phyloP scores from a whole-genome alignment of 768 basidiomycete genomes.

The Naganishia onofrii region DNA sequence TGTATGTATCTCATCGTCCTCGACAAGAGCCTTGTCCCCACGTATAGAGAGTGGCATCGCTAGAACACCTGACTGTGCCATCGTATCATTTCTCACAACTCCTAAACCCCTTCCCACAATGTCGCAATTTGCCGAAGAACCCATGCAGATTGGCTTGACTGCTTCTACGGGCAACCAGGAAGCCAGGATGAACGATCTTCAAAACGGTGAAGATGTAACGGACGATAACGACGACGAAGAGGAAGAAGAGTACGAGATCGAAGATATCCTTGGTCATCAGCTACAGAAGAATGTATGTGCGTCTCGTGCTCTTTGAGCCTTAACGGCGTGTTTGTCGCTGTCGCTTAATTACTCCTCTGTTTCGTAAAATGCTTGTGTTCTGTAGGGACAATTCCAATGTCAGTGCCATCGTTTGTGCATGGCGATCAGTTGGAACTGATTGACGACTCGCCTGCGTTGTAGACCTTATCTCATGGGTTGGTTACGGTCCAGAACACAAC shows the following conservation, averaged over 20 bases:
- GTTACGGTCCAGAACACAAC: constrained; percentile 48
- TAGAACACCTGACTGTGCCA: no score
- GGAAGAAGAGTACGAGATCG: constrained; percentile 46
- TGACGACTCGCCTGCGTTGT: neutral
- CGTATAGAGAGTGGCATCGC: no score
- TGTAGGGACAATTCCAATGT: constrained; percentile 36
- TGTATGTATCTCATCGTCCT: no score
- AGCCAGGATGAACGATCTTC: neutral
- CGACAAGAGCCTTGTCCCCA: no score
- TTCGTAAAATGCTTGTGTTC: neutral
- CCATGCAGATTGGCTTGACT: neutral
- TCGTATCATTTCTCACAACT: no score
- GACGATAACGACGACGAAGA: constrained; percentile 31
- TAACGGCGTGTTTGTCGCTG: neutral
- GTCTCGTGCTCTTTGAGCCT: neutral
- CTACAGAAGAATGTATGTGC: constrained; percentile 29
- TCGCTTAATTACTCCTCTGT: neutral
- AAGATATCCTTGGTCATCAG: constrained; percentile 37
- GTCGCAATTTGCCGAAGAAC: neutral
- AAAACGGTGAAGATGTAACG: constrained; percentile 16
- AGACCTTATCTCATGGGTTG: constrained; percentile 50
- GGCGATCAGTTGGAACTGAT: neutral
- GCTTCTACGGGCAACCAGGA: neutral
- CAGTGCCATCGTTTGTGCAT: constrained; percentile 5
- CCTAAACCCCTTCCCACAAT: neutral